Evolutionary conservation across 805 yeast species (phyloP).

Genomic region (Nakazawaea peltata): DNA sequence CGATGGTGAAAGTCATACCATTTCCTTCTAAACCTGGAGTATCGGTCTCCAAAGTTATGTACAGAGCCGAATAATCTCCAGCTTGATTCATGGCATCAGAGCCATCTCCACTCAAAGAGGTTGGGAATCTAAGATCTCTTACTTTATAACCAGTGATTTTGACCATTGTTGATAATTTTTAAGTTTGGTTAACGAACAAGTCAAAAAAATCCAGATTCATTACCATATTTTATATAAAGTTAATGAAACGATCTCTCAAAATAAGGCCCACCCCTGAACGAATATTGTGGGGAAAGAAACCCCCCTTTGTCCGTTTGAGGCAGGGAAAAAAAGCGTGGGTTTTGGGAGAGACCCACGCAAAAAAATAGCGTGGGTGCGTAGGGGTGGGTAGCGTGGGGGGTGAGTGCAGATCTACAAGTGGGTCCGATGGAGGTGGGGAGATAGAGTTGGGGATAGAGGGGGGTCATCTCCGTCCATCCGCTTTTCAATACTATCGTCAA

Average conservation of each 20-base stretch:
- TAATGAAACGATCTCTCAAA: no score
- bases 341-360: no score
- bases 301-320: no score
- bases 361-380: no score
- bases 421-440: background rate
- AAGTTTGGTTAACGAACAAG: no score
- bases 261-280: no score
- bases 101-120: conserved; percentile 29
- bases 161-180: conserved; percentile 1
- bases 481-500: no score
- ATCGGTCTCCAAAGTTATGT: conserved; percentile 23
- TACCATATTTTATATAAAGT: no score
- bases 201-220: no score
- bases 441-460: background rate
- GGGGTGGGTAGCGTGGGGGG: background rate
- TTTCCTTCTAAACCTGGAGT: conserved; percentile 22
- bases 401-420: background rate
- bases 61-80: conserved; percentile 35
- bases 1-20: conserved; percentile 35
- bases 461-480: no score
- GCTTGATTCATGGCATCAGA: conserved; percentile 34
- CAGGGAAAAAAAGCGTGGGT: background rate
- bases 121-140: conserved; percentile 23
- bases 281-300: no score
- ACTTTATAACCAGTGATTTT: conserved; percentile 1